Base-by-base conservation (phyloP, 2,329 filamentous ascomycete genomes). In the Ophiosphaerella korrae region DNA sequence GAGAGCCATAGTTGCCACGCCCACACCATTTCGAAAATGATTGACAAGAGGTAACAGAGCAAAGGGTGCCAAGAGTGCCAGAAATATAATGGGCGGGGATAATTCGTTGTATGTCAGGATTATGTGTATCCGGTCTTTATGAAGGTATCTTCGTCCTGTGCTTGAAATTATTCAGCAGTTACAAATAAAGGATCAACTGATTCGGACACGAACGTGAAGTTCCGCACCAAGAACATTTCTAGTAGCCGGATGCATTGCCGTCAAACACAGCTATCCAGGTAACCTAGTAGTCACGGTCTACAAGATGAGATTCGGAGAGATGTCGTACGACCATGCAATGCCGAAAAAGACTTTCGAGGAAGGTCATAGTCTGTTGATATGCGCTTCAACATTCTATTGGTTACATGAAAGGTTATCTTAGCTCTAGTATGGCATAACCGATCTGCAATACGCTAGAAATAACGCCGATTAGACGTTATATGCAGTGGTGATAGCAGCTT, bases 11-110 rank as follows among this genome's bases (percentile, higher is more conserved):
- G 21, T 40, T 40, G 18, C 38, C 38, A 40, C 6, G 38, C 21
- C 38, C 38, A 40, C 38, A 40, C 38, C 38, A 40, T 40, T 40
- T 40, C 13, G 7, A 29, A 40, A 26, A 40, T 40, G 14, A 40
- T 40, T 40, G 18, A 40, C n/a, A 18, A 40, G n/a, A 40, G 38
- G 8, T 40, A 21, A 40, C 9, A 40, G 26, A 18, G 38, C 12
- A 29, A 40, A 18, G 6, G 3, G 26, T 26, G 12, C 11, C 38
- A 40, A 40, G 7, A 40, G 7, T 40, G 24, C 2, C 21, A 24
- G 37, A 9, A 23, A 39, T 39, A 24, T 39, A 9, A 7, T 39
- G 37, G 37, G 37, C 14, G n/a, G 11, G 23, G 16, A n/a, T 39
- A 21, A 21, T 39, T 39, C 37, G 37, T 39, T 21, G 16, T 39